Base-by-base conservation (phyloP, 768 basidiomycete species). In the Tubosaeta brunneosetosa region DNA sequence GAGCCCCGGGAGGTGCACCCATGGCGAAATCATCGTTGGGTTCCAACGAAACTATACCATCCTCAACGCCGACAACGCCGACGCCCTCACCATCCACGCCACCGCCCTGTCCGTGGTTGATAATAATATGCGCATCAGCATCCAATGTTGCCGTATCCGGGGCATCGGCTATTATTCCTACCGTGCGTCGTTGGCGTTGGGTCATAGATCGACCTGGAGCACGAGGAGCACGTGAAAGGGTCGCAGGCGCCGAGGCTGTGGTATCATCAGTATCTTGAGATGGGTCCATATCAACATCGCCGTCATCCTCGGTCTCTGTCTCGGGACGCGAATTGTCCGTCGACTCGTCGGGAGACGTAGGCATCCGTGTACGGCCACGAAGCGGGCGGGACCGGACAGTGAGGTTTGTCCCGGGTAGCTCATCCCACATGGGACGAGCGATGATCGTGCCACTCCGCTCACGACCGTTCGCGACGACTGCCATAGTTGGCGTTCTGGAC, bases 1-100 rank as follows among this genome's bases (percentile, higher is more conserved):
- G 91, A n/a, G 91, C 90, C 36, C 90, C 90, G 9, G 91, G 91
- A 2, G 91, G 91, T 0, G 91, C 91, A 44, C 91, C 91, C 85
- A 91, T 89, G 6, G 86, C 88, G 58, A 92, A 88, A 66, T 89
- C 88, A 59, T 93, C 91, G 55, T 91, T 91, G n/a, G 81, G 78
- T 37, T 89, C 87, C 38, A 91, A 69, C 3, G 81, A 81, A 7
- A 88, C 88, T 37, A 91, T 83, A 1, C 85, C 88, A 54, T 86
- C 86, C 50, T 88, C 86, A 13, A 88, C 85, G 0, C 81, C 79
- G 27, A 68, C 66, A 8, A 70, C 64, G 2, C 61, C 66, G 9
- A 79, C 80, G 5, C 70, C 73, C 0, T 75, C 80, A 34, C 58
- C 65, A 14, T 71, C 76, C 1, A 69, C 68, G 17, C 71, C 71